Evolutionary conservation across 495 filamentous ascomycete genomes (phyloP).

Genomic region (Trichoderma gamsii): DNA sequence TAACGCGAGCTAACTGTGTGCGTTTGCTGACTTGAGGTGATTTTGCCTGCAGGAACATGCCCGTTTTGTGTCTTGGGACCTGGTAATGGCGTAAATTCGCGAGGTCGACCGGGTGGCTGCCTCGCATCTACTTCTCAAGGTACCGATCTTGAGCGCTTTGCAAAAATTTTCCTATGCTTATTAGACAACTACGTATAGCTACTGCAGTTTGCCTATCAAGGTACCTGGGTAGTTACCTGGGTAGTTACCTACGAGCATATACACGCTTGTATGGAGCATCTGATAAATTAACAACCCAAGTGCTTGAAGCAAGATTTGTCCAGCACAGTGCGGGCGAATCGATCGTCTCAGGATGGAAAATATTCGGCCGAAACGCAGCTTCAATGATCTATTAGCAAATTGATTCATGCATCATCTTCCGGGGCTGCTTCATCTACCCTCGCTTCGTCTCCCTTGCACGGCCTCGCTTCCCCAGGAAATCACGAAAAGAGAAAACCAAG

Average conservation of each 20-base stretch:
- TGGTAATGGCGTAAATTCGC: background rate
- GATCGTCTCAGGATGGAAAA: no score
- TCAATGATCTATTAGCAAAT: background rate
- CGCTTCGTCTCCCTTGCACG: background rate
- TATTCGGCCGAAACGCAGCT: background rate
- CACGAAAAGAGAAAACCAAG: background rate
- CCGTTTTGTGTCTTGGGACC: background rate
- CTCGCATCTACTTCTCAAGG: no score
- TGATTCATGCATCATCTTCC: background rate
- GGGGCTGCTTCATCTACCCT: background rate
- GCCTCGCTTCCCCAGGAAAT: background rate
- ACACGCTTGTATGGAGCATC: no score
- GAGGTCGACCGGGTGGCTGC: background rate
- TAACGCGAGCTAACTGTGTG: constrained; percentile 7
- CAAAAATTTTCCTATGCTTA: no score
- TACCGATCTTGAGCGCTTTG: no score
- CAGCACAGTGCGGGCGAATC: background rate
- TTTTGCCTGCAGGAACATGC: background rate
- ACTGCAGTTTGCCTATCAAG: no score
- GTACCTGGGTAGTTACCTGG: no score
- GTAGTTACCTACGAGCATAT: no score
- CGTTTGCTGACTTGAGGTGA: background rate
- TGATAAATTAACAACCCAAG: background rate
- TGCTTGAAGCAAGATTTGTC: background rate
- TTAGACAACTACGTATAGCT: no score